These are phyloP conservation scores for Carex scoparia DNA, from an alignment of 176 grass and related monocot genomes.

Conservation along the genomic window DNA sequence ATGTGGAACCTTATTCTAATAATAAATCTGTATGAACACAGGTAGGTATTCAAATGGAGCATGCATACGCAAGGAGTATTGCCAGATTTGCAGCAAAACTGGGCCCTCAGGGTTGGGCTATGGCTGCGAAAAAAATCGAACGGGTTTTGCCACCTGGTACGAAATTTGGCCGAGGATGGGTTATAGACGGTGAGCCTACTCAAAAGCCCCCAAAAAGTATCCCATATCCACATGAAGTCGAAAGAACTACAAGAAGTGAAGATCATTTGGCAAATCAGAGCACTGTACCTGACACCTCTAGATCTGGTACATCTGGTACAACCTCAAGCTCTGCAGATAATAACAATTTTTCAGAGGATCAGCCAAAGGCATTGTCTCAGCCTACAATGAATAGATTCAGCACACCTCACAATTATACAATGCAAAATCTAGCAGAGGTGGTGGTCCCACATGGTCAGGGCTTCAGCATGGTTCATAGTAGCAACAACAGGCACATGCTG, in stretches of 20 bases:
- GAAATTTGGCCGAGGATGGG: constrained; percentile 44
- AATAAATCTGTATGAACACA: constrained; percentile 10
- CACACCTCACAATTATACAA: background rate
- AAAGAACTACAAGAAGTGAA: constrained; percentile 9
- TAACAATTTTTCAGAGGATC: constrained; percentile 2
- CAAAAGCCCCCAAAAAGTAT: constrained; percentile 7
- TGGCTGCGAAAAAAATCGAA: constrained; percentile 34
- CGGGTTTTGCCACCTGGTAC: constrained; percentile 36
- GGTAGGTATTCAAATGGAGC: constrained; percentile 37
- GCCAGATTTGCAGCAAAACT: constrained; percentile 47
- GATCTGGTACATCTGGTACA: constrained; percentile 7
- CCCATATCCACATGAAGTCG: background rate
- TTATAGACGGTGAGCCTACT: constrained; percentile 28
- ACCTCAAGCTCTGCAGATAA: background rate
- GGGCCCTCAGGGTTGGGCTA: constrained; percentile 35
- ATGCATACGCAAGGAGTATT: constrained; percentile 42
- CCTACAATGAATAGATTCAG: constrained; percentile 1
- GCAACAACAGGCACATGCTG: background rate
- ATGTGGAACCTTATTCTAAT: background rate
- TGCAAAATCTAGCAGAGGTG: constrained; percentile 6
- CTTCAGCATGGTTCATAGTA: constrained; percentile 9
- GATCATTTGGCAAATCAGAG: constrained; percentile 8
- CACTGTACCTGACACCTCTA: constrained; percentile 4
- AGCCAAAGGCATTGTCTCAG: background rate
- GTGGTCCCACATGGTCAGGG: constrained; percentile 32